Percentiles rank a stretch among this genome's conserved stretches.
Evolutionary conservation across 495 filamentous ascomycete species (phyloP).

Genomic region (Talaromyces borbonicus): DNA sequence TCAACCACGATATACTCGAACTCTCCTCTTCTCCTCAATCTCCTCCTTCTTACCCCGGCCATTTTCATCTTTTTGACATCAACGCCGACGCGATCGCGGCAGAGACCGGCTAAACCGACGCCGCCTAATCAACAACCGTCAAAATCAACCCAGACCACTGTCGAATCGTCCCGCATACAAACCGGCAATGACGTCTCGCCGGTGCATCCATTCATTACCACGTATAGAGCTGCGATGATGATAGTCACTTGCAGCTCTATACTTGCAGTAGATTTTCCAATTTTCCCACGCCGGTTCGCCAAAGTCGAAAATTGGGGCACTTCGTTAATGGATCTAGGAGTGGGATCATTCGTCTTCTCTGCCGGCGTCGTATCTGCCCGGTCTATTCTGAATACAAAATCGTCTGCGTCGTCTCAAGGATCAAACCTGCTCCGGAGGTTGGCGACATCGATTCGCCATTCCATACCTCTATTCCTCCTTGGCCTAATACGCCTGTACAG

Average conservation of each 20-base stretch:
- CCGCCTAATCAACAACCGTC: slow-evolving; percentile 33
- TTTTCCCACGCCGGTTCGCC: slow-evolving; percentile 90
- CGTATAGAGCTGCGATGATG: slow-evolving; percentile 85
- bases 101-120: slow-evolving; percentile 43
- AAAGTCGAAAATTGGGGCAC: slow-evolving; percentile 99
- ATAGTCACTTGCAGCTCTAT: slow-evolving; percentile 88
- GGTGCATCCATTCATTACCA: slow-evolving; percentile 82
- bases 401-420: slow-evolving; percentile 26
- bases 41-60: slow-evolving; percentile 63
- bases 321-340: slow-evolving; percentile 94
- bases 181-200: slow-evolving; percentile 47
- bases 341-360: slow-evolving; percentile 96
- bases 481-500: slow-evolving; percentile 74
- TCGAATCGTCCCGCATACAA: background rate
- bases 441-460: slow-evolving; percentile 58
- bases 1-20: slow-evolving; percentile 80
- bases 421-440: slow-evolving; percentile 44
- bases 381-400: slow-evolving; percentile 63
- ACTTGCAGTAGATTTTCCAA: slow-evolving; percentile 88
- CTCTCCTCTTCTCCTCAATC: slow-evolving; percentile 61
- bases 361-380: slow-evolving; percentile 87
- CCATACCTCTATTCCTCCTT: slow-evolving; percentile 70
- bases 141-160: slow-evolving; percentile 1
- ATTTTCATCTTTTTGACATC: slow-evolving; percentile 48
- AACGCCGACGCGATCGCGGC: slow-evolving; percentile 26